Evolutionary conservation across 768 basidiomycete species (phyloP).

Genomic region (Tulasnella sp.): DNA sequence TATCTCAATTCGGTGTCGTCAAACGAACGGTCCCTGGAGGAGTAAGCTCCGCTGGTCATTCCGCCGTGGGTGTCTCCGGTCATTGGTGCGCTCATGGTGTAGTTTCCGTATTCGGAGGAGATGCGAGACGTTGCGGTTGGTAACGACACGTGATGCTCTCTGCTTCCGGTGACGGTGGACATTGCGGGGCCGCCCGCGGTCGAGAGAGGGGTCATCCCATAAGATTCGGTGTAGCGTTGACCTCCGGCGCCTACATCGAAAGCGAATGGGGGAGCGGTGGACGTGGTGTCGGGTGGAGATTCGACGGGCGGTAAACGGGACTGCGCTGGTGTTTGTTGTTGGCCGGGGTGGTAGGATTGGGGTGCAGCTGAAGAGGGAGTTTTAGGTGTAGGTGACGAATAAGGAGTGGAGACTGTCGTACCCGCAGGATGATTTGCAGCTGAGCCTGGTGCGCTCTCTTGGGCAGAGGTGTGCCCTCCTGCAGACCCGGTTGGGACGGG

Average conservation of each 20-base stretch:
- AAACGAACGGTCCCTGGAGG: conserved; percentile 16
- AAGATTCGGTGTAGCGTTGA: conserved; percentile 18
- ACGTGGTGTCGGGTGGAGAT: conserved; percentile 29
- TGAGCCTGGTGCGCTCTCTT: conserved; percentile 5
- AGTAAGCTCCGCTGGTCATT: conserved; percentile 7
- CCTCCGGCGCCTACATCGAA: conserved; percentile 20
- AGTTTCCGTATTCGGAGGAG: conserved; percentile 7
- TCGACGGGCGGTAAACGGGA: conserved; percentile 16
- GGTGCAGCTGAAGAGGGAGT: conserved; percentile 24
- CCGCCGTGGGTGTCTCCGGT: background rate
- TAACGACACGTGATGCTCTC: conserved; percentile 22
- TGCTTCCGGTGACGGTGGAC: background rate
- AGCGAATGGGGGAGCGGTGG: conserved; percentile 31
- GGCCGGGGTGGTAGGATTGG: background rate
- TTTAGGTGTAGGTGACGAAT: background rate
- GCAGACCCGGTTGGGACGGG: background rate
- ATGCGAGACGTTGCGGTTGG: conserved; percentile 16
- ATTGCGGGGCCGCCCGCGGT: conserved; percentile 11
- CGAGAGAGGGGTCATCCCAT: conserved; percentile 31
- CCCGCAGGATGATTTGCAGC: conserved; percentile 14
- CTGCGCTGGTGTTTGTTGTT: conserved; percentile 16
- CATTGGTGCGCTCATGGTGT: conserved; percentile 21
- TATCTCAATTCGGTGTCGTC: conserved; percentile 27
- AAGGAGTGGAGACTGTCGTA: conserved; percentile 20
- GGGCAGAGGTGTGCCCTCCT: background rate